Conservation (phyloP, 305 asterid genomes). For the Solanum hybrid region DNA sequence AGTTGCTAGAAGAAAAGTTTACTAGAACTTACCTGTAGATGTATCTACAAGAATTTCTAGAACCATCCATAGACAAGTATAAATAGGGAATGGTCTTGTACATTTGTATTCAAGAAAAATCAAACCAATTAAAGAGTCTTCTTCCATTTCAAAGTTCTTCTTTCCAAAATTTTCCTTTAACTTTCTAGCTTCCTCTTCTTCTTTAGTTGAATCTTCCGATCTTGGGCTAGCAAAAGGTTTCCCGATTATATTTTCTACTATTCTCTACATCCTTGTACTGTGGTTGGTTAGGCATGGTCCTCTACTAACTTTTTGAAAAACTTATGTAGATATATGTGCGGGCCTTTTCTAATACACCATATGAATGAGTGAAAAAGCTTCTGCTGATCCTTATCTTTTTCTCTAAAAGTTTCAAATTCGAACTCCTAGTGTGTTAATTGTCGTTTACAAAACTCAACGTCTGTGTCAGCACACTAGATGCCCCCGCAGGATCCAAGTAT, state of each 20-base stretch:
- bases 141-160: not conserved
- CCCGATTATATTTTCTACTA: not conserved
- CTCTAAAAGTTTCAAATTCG: not conserved
- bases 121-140: not conserved
- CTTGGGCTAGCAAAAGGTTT: not conserved
- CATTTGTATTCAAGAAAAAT: not conserved
- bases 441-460: not conserved
- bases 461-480: not conserved
- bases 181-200: not conserved
- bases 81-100: not conserved
- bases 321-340: not conserved
- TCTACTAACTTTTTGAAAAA: not conserved
- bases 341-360: not conserved
- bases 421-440: not conserved
- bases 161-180: not conserved
- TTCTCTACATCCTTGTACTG: not conserved
- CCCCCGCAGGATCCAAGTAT: not conserved
- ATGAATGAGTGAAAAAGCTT: not conserved
- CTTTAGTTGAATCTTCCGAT: not conserved
- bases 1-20: not conserved
- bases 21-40: not conserved
- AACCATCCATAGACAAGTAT: not conserved
- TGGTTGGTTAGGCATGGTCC: not conserved
- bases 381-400: not conserved
- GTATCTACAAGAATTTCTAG: not conserved